Evolutionary conservation across 2,329 filamentous ascomycete genomes (phyloP).

Genomic region (Leptographium wingfieldii): DNA sequence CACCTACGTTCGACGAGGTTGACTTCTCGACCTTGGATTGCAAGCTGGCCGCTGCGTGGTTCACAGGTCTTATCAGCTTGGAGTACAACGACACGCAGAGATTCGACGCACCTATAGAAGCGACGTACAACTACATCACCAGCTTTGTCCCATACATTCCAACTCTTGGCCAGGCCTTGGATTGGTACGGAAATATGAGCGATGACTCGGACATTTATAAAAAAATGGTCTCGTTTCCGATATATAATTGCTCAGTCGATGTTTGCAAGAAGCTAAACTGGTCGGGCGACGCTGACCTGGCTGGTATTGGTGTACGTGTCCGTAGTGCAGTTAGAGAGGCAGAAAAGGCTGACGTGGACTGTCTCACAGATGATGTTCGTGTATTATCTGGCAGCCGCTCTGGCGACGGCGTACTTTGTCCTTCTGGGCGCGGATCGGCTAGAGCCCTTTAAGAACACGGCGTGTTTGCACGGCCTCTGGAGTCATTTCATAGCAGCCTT

Average conservation of each 20-base stretch:
- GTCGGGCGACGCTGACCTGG: constrained; percentile 13
- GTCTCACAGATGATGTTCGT: constrained; percentile 10
- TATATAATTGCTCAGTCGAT: neutral
- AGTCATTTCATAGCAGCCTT: constrained; percentile 4
- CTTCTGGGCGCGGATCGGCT: neutral
- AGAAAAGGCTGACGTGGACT: neutral
- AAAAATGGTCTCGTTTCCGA: constrained; percentile 1
- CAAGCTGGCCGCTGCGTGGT: constrained; percentile 1
- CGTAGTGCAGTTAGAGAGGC: neutral
- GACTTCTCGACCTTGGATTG: constrained; percentile 3
- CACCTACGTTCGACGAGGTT: neutral
- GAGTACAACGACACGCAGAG: neutral
- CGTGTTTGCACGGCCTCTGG: neutral
- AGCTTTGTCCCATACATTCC: neutral
- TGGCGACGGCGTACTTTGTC: constrained; percentile 9
- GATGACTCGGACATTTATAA: neutral
- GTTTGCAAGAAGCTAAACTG: constrained; percentile 11
- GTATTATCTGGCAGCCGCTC: constrained; percentile 10
- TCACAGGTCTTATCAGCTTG: neutral
- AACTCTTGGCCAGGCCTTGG: neutral
- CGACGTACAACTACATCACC: neutral
- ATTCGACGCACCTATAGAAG: neutral
- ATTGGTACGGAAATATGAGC: neutral
- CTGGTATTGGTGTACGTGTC: constrained; percentile 10
- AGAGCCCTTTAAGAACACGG: too few relatives aligned